These are phyloP conservation scores for Debaryomyces coudertii DNA, from an alignment of 1,139 yeast species.

Conservation along the genomic window DNA sequence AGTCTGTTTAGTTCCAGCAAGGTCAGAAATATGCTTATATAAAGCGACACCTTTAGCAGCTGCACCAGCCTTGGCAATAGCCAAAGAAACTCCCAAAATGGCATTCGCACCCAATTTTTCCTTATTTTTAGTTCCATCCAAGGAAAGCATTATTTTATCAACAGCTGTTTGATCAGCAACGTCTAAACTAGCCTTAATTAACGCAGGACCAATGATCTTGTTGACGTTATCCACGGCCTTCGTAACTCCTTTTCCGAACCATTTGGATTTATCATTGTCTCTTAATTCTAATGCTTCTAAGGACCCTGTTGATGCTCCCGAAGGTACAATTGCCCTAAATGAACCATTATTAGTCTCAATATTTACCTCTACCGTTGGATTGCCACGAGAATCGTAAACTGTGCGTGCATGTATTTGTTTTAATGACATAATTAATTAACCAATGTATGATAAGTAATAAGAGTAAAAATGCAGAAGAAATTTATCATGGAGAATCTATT, in stretches of 20 bases:
- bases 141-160: conserved; percentile 73
- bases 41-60: conserved; percentile 86
- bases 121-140: conserved; percentile 95
- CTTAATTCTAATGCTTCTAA: conserved; percentile 96
- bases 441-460: too few relatives aligned
- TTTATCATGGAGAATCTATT: too few relatives aligned
- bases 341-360: conserved; percentile 81
- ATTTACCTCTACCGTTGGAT: conserved; percentile 97
- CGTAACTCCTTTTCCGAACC: conserved; percentile 95
- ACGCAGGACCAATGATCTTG: conserved; percentile 85
- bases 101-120: conserved; percentile 95
- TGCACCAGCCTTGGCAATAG: conserved; percentile 94
- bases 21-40: conserved; percentile 79
- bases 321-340: conserved; percentile 93
- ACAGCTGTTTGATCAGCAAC: conserved; percentile 77
- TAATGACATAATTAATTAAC: conserved; percentile 45
- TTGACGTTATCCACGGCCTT: conserved; percentile 93
- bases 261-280: conserved; percentile 90
- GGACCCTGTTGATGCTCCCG: conserved; percentile 96
- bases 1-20: conserved; percentile 58
- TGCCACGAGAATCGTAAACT: conserved; percentile 98
- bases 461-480: too few relatives aligned
- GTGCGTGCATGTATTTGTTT: conserved; percentile 81
- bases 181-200: conserved; percentile 71
- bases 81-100: conserved; percentile 90